phyloP scores from a whole-genome alignment of 352 stramenopile genomes.

The Phytophthora chlamydospora region DNA sequence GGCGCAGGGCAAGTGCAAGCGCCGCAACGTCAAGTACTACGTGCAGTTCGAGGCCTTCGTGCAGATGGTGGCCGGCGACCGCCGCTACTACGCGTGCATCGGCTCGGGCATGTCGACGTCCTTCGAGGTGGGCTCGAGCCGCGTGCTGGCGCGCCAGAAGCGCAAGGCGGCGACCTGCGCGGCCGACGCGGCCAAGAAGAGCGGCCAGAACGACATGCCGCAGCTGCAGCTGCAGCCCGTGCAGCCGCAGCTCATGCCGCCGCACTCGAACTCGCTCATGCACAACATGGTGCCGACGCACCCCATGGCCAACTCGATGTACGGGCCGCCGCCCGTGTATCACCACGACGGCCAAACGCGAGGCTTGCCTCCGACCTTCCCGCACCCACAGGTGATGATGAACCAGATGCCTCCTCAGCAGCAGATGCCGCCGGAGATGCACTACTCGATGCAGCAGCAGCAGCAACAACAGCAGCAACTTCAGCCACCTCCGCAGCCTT shows the following conservation, averaged over 20 bases:
- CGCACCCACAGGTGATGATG: constrained; percentile 62
- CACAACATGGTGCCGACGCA: constrained; percentile 40
- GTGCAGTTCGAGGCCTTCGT: constrained; percentile 90
- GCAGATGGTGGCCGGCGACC: constrained; percentile 72
- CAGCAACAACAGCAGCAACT: constrained; percentile 26
- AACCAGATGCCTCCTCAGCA: constrained; percentile 43
- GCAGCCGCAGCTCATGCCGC: constrained; percentile 41
- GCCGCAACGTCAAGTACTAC: constrained; percentile 89
- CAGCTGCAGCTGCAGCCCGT: constrained; percentile 24
- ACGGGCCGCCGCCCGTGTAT: constrained; percentile 18
- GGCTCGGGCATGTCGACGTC: constrained; percentile 87
- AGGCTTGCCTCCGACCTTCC: constrained; percentile 55
- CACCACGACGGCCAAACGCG: constrained; percentile 45
- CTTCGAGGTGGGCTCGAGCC: constrained; percentile 86
- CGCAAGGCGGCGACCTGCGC: constrained; percentile 74
- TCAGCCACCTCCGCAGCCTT: constrained; percentile 9
- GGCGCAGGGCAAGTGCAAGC: constrained; percentile 89
- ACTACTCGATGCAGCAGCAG: constrained; percentile 39
- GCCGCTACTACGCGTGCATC: constrained; percentile 85
- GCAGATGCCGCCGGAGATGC: constrained; percentile 40
- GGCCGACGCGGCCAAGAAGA: constrained; percentile 23
- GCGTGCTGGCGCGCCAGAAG: constrained; percentile 84
- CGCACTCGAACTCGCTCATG: constrained; percentile 31
- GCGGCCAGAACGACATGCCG: constrained; percentile 37
- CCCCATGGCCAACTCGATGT: constrained; percentile 38